Evolutionary conservation across 2,329 filamentous ascomycete species (phyloP).

Genomic region (Aspergillus versicolor): DNA sequence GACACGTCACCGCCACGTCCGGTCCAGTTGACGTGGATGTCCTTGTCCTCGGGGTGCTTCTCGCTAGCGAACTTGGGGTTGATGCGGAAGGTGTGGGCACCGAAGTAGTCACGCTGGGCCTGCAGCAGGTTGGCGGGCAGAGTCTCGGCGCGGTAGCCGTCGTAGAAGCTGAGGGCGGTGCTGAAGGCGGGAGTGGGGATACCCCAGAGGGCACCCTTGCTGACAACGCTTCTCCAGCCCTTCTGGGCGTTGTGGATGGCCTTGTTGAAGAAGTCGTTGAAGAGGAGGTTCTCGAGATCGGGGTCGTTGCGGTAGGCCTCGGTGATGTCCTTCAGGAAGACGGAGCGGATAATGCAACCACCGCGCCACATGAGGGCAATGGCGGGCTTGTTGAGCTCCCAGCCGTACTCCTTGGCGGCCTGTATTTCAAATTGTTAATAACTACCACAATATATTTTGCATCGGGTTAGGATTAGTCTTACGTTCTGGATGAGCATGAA

Average conservation of each 20-base stretch:
- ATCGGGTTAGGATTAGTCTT: constrained; percentile 36
- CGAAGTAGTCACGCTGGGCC: constrained; percentile 99
- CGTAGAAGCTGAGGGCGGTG: constrained; percentile 96
- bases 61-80: constrained; percentile 75
- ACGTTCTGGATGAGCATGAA: constrained; percentile 99
- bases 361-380: constrained; percentile 99
- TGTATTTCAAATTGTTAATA: constrained; percentile 37
- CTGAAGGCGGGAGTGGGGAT: constrained; percentile 96
- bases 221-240: constrained; percentile 87
- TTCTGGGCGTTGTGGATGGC: constrained; percentile 95
- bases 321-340: constrained; percentile 99
- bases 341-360: constrained; percentile 99
- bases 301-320: constrained; percentile 91
- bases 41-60: constrained; percentile 79
- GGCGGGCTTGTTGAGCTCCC: constrained; percentile 99
- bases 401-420: constrained; percentile 92
- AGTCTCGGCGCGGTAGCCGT: constrained; percentile 96
- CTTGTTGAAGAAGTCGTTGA: constrained; percentile 99
- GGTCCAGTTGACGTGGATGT: constrained; percentile 99
- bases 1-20: constrained; percentile 96
- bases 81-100: constrained; percentile 85
- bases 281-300: constrained; percentile 95
- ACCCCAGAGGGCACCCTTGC: constrained; percentile 89
- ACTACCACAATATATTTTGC: neutral
- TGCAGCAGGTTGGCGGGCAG: constrained; percentile 97